Base-by-base conservation (phyloP, 768 basidiomycete genomes). In the Mycena galericulata region DNA sequence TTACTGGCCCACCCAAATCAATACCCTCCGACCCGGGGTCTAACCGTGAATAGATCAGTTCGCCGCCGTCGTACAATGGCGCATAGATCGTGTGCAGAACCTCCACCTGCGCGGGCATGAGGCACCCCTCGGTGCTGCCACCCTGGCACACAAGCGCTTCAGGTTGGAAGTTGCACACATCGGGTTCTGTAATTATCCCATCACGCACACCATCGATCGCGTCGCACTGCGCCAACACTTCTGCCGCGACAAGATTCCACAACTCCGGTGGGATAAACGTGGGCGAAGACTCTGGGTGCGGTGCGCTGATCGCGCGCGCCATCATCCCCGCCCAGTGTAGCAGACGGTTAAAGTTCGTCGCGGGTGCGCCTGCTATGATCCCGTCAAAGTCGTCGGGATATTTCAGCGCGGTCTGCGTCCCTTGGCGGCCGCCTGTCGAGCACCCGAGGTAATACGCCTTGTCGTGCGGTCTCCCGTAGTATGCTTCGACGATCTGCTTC, bases 341-440 rank as follows among this genome's bases (percentile, higher is more conserved):
- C n/a, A 72, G 54, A 22, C 38, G 43, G 18, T 68, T 67, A 26
- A 56, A 66, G 53, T 72, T 46, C 1, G 50, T 73, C 11, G 75
- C 76, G 9, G 77, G 76, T 11, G 75, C 62, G 1, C 77, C 77
- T 11, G 74, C 74, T 10, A 78, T 45, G 26, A 77, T 70, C 18
- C 74, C 77, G 61, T 77, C 75, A 45, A 76, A 78, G 59, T 78
- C 76, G 1, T 72, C 72, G 0, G 77, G 77, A 45, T 67, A 77
- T 15, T 67, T 50, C 29, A 69, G 54, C 12, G 75, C 74, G 2
- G 73, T 63, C 38, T 74, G 71, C 0, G 71, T 67, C 5, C 73
- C 77, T 61, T 77, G 76, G 29, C 76, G 72, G 24, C 77, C 77
- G 12, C 76, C 77, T 0, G 71, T 74, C 3, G 75, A 75, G 65